Evolutionary conservation across 495 filamentous ascomycete genomes (phyloP).

Genomic region (Thermothielavioides terrestris): DNA sequence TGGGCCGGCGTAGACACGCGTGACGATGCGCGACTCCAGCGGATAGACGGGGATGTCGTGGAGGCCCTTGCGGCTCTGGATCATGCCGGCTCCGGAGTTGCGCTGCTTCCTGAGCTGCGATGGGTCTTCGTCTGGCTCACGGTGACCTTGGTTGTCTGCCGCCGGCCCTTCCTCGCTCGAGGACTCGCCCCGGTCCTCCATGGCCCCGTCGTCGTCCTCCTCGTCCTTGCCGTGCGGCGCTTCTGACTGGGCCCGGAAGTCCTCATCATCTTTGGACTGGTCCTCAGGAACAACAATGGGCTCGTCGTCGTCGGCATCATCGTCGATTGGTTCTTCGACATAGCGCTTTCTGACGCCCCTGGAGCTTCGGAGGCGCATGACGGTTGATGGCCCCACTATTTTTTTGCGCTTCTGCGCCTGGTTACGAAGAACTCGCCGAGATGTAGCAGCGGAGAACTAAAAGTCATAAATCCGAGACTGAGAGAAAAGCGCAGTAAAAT

Average conservation of each 20-base stretch:
- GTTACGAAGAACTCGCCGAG: too few species aligned
- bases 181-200: background rate
- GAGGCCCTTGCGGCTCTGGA: conserved; percentile 20
- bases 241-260: conserved; percentile 14
- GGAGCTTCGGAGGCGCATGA: conserved; percentile 17
- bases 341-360: conserved; percentile 21
- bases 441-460: too few species aligned
- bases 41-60: conserved; percentile 37
- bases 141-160: conserved; percentile 17
- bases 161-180: conserved; percentile 14
- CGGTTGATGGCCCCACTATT: too few species aligned
- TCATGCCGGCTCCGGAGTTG: conserved; percentile 19
- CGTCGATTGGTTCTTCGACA: conserved; percentile 13
- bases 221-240: conserved; percentile 2
- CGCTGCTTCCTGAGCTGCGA: conserved; percentile 13
- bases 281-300: conserved; percentile 7
- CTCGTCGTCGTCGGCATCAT: conserved; percentile 19
- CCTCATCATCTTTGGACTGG: conserved; percentile 15
- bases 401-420: too few species aligned
- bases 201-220: conserved; percentile 9
- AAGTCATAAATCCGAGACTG: too few species aligned
- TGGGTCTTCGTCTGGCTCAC: conserved; percentile 7
- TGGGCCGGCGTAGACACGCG: conserved; percentile 38
- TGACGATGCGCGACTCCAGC: conserved; percentile 37
- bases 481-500: too few species aligned